A percentile compares a stretch with the other conserved stretches of the same genome.
These are phyloP conservation scores for Carex cristatella DNA, from an alignment of 176 grass and related monocot species.

Conservation along the genomic window DNA sequence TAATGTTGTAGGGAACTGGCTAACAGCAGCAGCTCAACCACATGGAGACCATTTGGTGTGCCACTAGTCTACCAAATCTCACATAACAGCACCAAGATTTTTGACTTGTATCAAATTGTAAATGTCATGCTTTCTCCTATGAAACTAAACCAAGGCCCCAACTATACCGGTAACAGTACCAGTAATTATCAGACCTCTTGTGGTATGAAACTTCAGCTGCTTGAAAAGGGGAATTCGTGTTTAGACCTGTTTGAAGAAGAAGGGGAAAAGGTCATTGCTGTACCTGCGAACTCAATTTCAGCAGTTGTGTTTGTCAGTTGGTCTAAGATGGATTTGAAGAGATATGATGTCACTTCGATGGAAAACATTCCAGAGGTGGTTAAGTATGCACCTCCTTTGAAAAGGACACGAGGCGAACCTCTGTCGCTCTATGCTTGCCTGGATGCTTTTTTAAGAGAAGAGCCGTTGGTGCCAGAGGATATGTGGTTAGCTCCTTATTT, in stretches of 20 bases:
- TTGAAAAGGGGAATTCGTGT: constrained; percentile 67
- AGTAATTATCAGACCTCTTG: constrained; percentile 32
- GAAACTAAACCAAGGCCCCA: constrained; percentile 45
- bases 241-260: constrained; percentile 51
- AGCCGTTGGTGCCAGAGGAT: constrained; percentile 93
- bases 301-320: constrained; percentile 76
- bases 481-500: constrained; percentile 79
- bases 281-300: constrained; percentile 48
- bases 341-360: constrained; percentile 48
- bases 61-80: constrained; percentile 76
- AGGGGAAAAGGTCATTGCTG: constrained; percentile 29
- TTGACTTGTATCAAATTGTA: constrained; percentile 62
- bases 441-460: constrained; percentile 97
- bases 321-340: constrained; percentile 69
- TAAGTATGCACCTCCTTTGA: constrained; percentile 82
- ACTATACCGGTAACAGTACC: constrained; percentile 43
- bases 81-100: constrained; percentile 51
- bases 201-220: constrained; percentile 42
- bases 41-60: constrained; percentile 78
- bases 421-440: constrained; percentile 94
- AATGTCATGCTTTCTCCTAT: constrained; percentile 65
- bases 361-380: constrained; percentile 84
- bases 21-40: constrained; percentile 34
- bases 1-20: constrained; percentile 53
- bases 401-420: constrained; percentile 95